Evolutionary conservation across 2,329 filamentous ascomycete genomes (phyloP).

Genomic region (Ciborinia camelliae): DNA sequence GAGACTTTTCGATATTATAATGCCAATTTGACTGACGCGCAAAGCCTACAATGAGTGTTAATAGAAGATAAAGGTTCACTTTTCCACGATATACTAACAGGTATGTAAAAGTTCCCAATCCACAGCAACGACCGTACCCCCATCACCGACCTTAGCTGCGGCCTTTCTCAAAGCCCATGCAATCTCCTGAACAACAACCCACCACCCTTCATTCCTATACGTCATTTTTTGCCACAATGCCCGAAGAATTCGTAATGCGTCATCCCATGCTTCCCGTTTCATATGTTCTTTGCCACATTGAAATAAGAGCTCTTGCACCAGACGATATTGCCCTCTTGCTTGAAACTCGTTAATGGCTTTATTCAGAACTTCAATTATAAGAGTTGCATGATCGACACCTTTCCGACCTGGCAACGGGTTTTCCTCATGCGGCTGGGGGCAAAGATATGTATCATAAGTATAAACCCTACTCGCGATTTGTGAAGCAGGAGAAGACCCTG

Average conservation of each 20-base stretch:
- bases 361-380: conserved; percentile 53
- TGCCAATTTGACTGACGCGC: conserved; percentile 53
- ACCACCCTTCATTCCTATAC: conserved; percentile 59
- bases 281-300: conserved; percentile 56
- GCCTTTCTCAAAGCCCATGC: conserved; percentile 59
- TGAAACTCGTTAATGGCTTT: conserved; percentile 54
- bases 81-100: conserved; percentile 43
- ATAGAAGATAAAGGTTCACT: neutral
- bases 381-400: conserved; percentile 53
- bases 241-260: conserved; percentile 51
- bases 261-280: conserved; percentile 49
- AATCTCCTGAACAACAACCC: conserved; percentile 56
- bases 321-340: conserved; percentile 50
- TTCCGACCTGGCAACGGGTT: conserved; percentile 47
- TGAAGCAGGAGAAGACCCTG: conserved; percentile 47
- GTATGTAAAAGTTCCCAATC: conserved; percentile 63
- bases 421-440: conserved; percentile 60
- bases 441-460: conserved; percentile 64
- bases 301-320: conserved; percentile 52
- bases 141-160: conserved; percentile 50
- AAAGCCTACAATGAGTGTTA: conserved; percentile 46
- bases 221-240: conserved; percentile 56
- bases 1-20: conserved; percentile 57
- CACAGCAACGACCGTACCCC: conserved; percentile 56
- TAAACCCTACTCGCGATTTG: conserved; percentile 50